phyloP scores from a whole-genome alignment of 1,284 basidiomycete species.

The Salmacisia buchloeana region DNA sequence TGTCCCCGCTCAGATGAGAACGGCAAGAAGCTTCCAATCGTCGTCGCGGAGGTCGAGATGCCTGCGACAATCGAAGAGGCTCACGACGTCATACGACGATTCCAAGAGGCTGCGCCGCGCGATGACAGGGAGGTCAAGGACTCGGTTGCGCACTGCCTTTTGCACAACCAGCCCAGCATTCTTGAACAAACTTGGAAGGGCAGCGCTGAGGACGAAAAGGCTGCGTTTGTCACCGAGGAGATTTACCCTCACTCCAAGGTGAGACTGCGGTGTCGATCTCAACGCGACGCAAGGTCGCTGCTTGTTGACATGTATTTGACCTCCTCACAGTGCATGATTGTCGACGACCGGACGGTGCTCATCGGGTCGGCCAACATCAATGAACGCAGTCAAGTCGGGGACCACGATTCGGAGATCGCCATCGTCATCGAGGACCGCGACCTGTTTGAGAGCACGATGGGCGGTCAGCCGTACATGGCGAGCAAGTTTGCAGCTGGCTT shows the following conservation, averaged over 20 bases:
- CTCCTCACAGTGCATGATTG: slow-evolving; percentile 15
- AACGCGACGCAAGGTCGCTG: slow-evolving; percentile 53
- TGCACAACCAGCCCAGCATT: slow-evolving; percentile 15
- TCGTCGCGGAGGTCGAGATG: slow-evolving; percentile 23
- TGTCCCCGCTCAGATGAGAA: slow-evolving; percentile 3
- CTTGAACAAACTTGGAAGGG: slow-evolving; percentile 74
- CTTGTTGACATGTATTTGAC: background rate
- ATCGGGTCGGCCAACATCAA: slow-evolving; percentile 73
- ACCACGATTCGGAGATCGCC: slow-evolving; percentile 88
- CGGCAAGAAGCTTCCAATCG: slow-evolving; percentile 15
- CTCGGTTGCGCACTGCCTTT: slow-evolving; percentile 56
- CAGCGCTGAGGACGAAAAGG: slow-evolving; percentile 70
- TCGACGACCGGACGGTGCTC: slow-evolving; percentile 51
- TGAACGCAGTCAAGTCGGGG: slow-evolving; percentile 52
- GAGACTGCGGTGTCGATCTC: slow-evolving; percentile 53
- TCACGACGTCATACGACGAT: slow-evolving; percentile 19
- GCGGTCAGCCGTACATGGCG: slow-evolving; percentile 66
- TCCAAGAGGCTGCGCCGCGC: slow-evolving; percentile 17
- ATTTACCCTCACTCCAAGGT: slow-evolving; percentile 18
- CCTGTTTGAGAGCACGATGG: slow-evolving; percentile 69
- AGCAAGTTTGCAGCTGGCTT: slow-evolving; percentile 70
- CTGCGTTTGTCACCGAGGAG: slow-evolving; percentile 58
- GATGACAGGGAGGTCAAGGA: slow-evolving; percentile 57
- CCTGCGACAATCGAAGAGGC: slow-evolving; percentile 40
- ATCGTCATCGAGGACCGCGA: slow-evolving; percentile 82